Conservation (phyloP, 768 basidiomycete species). For the Pleurotus citrinopileatus region DNA sequence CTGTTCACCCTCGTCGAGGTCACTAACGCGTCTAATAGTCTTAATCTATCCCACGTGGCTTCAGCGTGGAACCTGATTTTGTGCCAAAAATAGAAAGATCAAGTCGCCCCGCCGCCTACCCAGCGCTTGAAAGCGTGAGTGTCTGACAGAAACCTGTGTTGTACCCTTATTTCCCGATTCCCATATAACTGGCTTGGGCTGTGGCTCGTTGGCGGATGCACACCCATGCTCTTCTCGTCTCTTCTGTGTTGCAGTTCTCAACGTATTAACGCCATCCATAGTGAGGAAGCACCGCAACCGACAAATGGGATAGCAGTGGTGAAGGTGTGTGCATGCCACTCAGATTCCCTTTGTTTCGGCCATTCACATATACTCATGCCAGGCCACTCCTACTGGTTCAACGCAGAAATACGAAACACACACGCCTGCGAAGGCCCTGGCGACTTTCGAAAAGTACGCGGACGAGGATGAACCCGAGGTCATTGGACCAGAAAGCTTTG, state of each 20-base stretch:
- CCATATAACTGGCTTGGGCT: conserved; percentile 13
- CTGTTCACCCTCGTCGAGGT: too few species aligned
- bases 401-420: conserved; percentile 40
- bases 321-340: background rate
- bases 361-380: conserved; percentile 1
- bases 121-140: conserved; percentile 6
- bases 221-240: conserved; percentile 59
- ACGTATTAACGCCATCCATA: background rate
- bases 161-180: conserved; percentile 10
- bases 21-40: background rate
- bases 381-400: conserved; percentile 14
- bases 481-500: conserved; percentile 75
- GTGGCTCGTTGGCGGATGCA: conserved; percentile 30
- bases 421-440: conserved; percentile 43
- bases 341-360: conserved; percentile 14
- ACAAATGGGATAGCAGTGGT: background rate
- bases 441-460: conserved; percentile 62
- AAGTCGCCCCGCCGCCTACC: background rate
- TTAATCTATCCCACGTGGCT: conserved; percentile 6
- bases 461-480: conserved; percentile 50
- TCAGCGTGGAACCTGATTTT: conserved; percentile 3
- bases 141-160: background rate
- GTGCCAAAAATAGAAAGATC: conserved; percentile 8
- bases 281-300: background rate
- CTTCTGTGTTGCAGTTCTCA: conserved; percentile 59